A percentile compares a stretch with the other conserved stretches of the same genome.
Evolutionary conservation across 2,329 filamentous ascomycete genomes (phyloP).

Genomic region (Microdochium paspali): DNA sequence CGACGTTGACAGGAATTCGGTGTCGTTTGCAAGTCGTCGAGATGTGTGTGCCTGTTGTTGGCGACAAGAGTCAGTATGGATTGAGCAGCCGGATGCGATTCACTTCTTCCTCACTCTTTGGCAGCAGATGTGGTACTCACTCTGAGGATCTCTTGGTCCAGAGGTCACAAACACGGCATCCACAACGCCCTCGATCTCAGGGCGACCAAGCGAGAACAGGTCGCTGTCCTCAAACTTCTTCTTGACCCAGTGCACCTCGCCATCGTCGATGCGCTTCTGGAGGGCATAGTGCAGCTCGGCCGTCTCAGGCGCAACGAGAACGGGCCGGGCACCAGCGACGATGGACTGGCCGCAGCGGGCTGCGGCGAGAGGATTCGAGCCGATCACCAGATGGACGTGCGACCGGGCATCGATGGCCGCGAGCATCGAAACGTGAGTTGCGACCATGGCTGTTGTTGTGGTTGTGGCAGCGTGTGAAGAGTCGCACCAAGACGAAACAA

Average conservation of each 20-base stretch:
- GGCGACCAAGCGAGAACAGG: constrained; percentile 66
- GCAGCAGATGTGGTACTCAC: constrained; percentile 12
- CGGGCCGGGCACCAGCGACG: constrained; percentile 70
- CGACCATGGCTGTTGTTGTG: constrained; percentile 6
- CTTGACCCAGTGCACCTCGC: constrained; percentile 56
- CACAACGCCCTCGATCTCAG: constrained; percentile 67
- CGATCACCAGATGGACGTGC: constrained; percentile 77
- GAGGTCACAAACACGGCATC: constrained; percentile 87
- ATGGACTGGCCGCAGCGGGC: constrained; percentile 73
- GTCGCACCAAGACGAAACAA: background rate
- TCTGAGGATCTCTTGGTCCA: constrained; percentile 32
- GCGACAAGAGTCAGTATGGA: background rate
- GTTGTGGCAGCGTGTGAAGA: background rate
- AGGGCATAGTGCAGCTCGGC: constrained; percentile 48
- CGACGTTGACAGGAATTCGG: constrained; percentile 87
- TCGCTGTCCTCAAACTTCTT: constrained; percentile 62
- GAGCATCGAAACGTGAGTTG: constrained; percentile 45
- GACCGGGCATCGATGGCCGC: constrained; percentile 60
- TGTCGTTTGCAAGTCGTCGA: constrained; percentile 66
- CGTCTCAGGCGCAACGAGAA: constrained; percentile 64
- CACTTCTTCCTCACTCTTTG: background rate
- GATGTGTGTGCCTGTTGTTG: constrained; percentile 49
- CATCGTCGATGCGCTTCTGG: constrained; percentile 55
- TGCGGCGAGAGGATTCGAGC: constrained; percentile 79
- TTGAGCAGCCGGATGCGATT: background rate